Evolutionary conservation across 2,329 filamentous ascomycete species (phyloP), one percentile per base, ranked within the genome.

Genomic region (Teratosphaeria pseudoeucalypti): DNA sequence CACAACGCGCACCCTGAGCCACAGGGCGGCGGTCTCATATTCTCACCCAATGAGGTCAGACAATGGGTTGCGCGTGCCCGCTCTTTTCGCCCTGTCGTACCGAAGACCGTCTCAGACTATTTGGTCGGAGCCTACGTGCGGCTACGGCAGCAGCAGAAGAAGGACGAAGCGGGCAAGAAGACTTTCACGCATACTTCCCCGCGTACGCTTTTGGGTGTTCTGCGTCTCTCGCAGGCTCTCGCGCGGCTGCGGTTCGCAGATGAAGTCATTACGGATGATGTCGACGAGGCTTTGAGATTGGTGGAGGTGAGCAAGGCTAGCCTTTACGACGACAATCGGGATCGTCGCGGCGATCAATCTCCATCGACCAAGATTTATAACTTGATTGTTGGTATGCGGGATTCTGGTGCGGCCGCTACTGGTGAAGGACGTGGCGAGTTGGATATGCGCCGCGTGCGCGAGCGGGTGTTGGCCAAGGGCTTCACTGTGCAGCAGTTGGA

Each of bases 81-180:
- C 57, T 90, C 88, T 16, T 96, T 86, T 82, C 86, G 92, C 12
- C 94, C 94, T 7, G 85, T 86, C 0, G 89, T 99, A 4, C 90
- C 92, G 0, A 88, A 87, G 69, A 81, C 82, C 6, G 90, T 96
- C 3, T 92, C 90, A 0, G 94, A 99, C 72, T 99, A 99, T 78
- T 90, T 99, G 80, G 89, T 95, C 58, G 94, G 92, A 72, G 95
- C 92, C 0, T 99, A 99, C 72, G 94, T 99, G 34, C 88, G 90
- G 62, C 87, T 99, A 81, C 88, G 94, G 57, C 90, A 95, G 69
- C 85, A 92, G 70, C 91, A 96, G 74, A 91, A 92, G 74, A 86
- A 88, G 60, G 92, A 95, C 63, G 94, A 97, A 77, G 89, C 87
- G 73, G 86, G 85, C 71, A 92, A 92, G 77, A 90, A 92, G 75